Evolutionary conservation across 202 grass and related monocot species (phyloP).

Genomic region (Elaeis oleifera): DNA sequence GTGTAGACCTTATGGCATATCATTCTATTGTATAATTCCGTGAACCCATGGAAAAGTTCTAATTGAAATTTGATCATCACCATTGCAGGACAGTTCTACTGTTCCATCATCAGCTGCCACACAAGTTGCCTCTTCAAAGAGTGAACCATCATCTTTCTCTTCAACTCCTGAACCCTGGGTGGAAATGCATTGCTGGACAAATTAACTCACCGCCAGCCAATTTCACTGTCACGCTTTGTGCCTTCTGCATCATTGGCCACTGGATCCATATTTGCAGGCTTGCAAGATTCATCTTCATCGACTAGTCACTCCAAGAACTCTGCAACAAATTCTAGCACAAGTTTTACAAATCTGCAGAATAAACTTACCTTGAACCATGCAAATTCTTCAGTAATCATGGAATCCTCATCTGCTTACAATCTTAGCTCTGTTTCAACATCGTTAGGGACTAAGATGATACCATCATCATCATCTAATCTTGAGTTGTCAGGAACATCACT

Average conservation of each 20-base stretch:
- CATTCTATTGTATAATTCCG: no score
- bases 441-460: slow-evolving; percentile 27
- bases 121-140: slow-evolving; percentile 48
- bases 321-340: slow-evolving; percentile 33
- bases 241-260: slow-evolving; percentile 41
- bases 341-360: slow-evolving; percentile 58
- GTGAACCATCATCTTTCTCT: slow-evolving; percentile 37
- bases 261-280: slow-evolving; percentile 40
- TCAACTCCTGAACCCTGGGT: slow-evolving; percentile 27
- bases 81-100: slow-evolving; percentile 47
- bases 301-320: slow-evolving; percentile 49
- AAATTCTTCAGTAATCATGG: slow-evolving; percentile 35
- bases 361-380: slow-evolving; percentile 60
- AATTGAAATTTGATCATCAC: no score
- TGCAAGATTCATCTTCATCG: slow-evolving; percentile 56
- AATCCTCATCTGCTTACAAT: slow-evolving; percentile 35
- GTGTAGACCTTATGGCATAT: no score
- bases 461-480: slow-evolving; percentile 24
- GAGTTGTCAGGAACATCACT: slow-evolving; percentile 39
- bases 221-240: slow-evolving; percentile 61
- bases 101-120: slow-evolving; percentile 23
- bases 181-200: slow-evolving; percentile 46
- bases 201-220: slow-evolving; percentile 30
- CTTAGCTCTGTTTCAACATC: slow-evolving; percentile 36
- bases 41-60: no score